Base-by-base conservation (phyloP, 2,329 filamentous ascomycete species). In the Penicillium sp. region DNA sequence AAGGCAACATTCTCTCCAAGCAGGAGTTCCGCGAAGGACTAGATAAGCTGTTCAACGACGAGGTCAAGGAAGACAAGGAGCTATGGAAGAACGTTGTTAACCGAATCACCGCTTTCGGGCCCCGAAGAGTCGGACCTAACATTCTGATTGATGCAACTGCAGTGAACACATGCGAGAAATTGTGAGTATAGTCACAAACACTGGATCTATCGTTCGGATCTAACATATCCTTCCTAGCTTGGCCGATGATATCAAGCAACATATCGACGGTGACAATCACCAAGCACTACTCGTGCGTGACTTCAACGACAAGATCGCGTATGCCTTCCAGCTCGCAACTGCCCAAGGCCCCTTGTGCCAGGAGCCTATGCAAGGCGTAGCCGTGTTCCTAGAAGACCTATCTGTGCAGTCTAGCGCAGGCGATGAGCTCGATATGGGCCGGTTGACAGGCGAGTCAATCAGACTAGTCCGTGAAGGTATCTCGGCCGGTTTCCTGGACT, bases 301-400 rank as follows among this genome's bases (percentile, higher is more conserved):
- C 67, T 87, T 97, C 62, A 85, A 87, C 55, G 93, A 97, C 77
- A 97, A 96, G 71, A 89, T 97, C 60, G 81, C 85, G 9, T 92
- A 99, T 71, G 92, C 90, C 45, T 99, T 99, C 81, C 94, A 99
- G 72, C 87, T 97, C 16, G 89, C 91, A 37, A 95, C 88, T 0
- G 84, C 86, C 22, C 91, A 96, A 74, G 94, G 94, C 0, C 92
- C 94, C 0, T 83, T 97, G 48, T 97, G 94, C 74, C 84, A 90
- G 66, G 94, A 99, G 71, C 93, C 94, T 0, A 86, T 97, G 45
- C 93, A 97, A 76, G 94, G 94, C 47, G 83, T 97, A 25, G 94
- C 92, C 38, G 89, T 97, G 45, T 89, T 96, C 72, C 80, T 99
- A 46, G 92, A 99, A 73, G 87, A 91, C 44, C 79, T 97, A 30